phyloP scores from a whole-genome alignment of 169 alveolate species.

The Babesia bovis region DNA sequence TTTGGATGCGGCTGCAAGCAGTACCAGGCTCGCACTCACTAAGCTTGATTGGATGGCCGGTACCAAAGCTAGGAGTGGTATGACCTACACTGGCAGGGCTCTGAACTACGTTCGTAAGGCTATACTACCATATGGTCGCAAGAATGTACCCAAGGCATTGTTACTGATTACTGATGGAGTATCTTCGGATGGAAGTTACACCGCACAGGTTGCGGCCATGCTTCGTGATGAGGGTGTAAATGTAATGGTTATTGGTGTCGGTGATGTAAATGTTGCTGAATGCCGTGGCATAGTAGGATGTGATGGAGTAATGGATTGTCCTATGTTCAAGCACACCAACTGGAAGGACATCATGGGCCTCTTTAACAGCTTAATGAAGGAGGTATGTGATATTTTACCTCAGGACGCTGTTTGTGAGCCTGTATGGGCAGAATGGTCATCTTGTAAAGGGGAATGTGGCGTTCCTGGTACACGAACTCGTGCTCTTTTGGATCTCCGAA shows the following conservation, averaged over 20 bases:
- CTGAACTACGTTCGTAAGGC: conserved; percentile 33
- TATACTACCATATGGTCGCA: conserved; percentile 43
- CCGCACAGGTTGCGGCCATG: conserved; percentile 59
- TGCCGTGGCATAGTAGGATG: conserved; percentile 66
- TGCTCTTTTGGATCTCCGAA: conserved; percentile 10
- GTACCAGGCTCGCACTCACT: conserved; percentile 26
- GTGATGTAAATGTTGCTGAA: conserved; percentile 34
- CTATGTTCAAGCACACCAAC: conserved; percentile 59
- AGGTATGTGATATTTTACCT: conserved; percentile 62
- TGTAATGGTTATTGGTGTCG: conserved; percentile 66
- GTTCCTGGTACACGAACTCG: conserved; percentile 30
- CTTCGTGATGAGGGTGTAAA: conserved; percentile 64
- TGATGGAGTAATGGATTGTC: conserved; percentile 40
- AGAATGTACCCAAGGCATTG: conserved; percentile 64
- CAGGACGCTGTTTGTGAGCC: conserved; percentile 60
- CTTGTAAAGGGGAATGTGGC: conserved; percentile 51
- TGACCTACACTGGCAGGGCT: conserved; percentile 67
- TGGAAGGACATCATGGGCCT: conserved; percentile 54
- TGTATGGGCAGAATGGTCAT: conserved; percentile 64
- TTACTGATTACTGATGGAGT: conserved; percentile 65
- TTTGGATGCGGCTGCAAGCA: conserved; percentile 36
- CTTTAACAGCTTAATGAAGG: conserved; percentile 46
- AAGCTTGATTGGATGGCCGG: conserved; percentile 23
- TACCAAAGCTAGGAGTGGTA: conserved; percentile 46
- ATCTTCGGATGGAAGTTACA: conserved; percentile 39